Percentiles rank a stretch among this genome's conserved stretches.
phyloP scores from a whole-genome alignment of 345 rosid species.

The Aquilaria sinensis region DNA sequence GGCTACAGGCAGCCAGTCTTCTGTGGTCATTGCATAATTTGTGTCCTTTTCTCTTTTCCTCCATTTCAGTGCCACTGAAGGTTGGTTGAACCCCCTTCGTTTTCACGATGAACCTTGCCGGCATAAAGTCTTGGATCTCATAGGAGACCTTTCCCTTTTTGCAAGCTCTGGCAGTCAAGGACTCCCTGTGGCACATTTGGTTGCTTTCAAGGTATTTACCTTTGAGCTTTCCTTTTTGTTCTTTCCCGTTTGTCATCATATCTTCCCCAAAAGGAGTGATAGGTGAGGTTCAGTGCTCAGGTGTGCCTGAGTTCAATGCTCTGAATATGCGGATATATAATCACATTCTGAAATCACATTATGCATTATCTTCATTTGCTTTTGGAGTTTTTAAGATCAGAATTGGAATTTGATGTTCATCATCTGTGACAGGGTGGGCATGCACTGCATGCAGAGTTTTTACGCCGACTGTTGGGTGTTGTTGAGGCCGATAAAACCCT shows the following conservation, averaged over 20 bases:
- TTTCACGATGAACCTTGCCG: constrained; percentile 77
- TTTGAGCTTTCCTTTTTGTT: neutral
- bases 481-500: neutral
- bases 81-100: constrained; percentile 84
- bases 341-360: neutral
- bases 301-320: no score
- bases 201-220: constrained; percentile 57
- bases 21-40: neutral
- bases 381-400: neutral
- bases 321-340: no score
- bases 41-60: neutral
- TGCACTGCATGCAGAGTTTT: constrained; percentile 45
- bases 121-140: constrained; percentile 81
- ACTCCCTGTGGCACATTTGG: constrained; percentile 70
- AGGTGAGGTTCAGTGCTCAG: neutral
- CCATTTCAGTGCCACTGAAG: constrained; percentile 45
- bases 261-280: neutral
- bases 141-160: constrained; percentile 79
- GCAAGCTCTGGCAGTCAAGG: constrained; percentile 73
- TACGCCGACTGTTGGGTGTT: constrained; percentile 22
- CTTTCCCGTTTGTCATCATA: neutral
- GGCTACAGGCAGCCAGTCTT: neutral
- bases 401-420: constrained; percentile 5
- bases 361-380: neutral
- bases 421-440: constrained; percentile 48